phyloP scores from a whole-genome alignment of 352 stramenopile species.

The Globisporangium ultimum region DNA sequence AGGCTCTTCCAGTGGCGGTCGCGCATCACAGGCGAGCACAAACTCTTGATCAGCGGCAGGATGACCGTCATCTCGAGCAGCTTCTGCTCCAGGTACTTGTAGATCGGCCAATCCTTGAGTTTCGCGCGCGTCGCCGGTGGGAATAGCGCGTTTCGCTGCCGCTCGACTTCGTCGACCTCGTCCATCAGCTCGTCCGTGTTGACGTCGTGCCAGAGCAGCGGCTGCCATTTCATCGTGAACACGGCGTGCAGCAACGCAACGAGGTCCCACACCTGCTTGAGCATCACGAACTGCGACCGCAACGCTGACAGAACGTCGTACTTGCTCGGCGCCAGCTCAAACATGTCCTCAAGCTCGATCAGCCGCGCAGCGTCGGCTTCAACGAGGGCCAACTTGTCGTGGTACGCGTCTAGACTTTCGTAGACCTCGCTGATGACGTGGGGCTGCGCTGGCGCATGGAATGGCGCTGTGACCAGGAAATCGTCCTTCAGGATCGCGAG shows the following conservation, averaged over 20 bases:
- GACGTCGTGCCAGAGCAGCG: conserved; percentile 85
- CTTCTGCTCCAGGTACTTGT: conserved; percentile 86
- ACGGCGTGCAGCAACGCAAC: conserved; percentile 82
- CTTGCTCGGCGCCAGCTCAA: conserved; percentile 87
- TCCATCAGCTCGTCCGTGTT: conserved; percentile 87
- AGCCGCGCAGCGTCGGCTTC: conserved; percentile 82
- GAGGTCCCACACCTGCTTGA: conserved; percentile 94
- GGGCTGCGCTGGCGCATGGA: conserved; percentile 28
- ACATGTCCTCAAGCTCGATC: conserved; percentile 93
- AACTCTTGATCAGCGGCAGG: conserved; percentile 86
- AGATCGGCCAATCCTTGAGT: conserved; percentile 93
- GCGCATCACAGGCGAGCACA: conserved; percentile 86
- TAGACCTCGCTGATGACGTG: conserved; percentile 73
- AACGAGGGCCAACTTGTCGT: conserved; percentile 67
- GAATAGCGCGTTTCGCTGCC: conserved; percentile 52
- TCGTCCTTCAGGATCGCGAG: conserved; percentile 62
- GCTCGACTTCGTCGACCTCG: conserved; percentile 84
- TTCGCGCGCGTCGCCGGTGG: conserved; percentile 33
- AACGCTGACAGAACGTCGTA: conserved; percentile 79
- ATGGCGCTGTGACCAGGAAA: conserved; percentile 56
- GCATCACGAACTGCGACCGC: conserved; percentile 82
- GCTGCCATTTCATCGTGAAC: conserved; percentile 81
- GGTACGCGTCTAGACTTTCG: conserved; percentile 82
- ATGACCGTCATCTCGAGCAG: conserved; percentile 92
- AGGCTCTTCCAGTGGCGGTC: conserved; percentile 88